Conservation (phyloP, 352 stramenopile species). For the Phytophthora foliorum region DNA sequence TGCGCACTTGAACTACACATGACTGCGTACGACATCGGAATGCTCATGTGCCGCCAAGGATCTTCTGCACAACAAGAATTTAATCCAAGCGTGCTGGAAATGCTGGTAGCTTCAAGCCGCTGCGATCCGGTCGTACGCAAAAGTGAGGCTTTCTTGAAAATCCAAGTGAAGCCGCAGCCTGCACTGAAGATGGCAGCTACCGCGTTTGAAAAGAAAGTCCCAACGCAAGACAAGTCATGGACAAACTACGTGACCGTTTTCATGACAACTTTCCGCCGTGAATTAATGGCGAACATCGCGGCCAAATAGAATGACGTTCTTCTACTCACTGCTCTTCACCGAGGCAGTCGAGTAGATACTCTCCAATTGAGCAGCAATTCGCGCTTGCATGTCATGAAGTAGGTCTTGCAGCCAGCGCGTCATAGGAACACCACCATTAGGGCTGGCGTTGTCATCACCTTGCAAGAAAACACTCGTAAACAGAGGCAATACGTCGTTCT, state of each 20-base stretch:
- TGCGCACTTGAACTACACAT: slow-evolving; percentile 56
- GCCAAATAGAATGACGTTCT: slow-evolving; percentile 16
- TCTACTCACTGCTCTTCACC: slow-evolving; percentile 6
- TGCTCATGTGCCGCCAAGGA: slow-evolving; percentile 64
- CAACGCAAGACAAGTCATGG: slow-evolving; percentile 28
- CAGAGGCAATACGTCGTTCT: slow-evolving; percentile 72
- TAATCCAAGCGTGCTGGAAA: slow-evolving; percentile 51
- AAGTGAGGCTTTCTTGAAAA: slow-evolving; percentile 25
- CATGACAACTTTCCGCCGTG: slow-evolving; percentile 30
- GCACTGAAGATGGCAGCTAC: slow-evolving; percentile 4
- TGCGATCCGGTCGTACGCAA: slow-evolving; percentile 22
- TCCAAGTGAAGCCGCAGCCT: slow-evolving; percentile 18
- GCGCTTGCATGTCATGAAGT: slow-evolving; percentile 76
- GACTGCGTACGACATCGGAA: slow-evolving; percentile 61
- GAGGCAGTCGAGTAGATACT: slow-evolving; percentile 38
- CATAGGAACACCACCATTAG: slow-evolving; percentile 39
- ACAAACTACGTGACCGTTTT: slow-evolving; percentile 27
- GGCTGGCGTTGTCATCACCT: slow-evolving; percentile 41
- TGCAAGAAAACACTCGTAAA: slow-evolving; percentile 65
- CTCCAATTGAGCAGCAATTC: slow-evolving; percentile 70
- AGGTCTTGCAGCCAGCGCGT: slow-evolving; percentile 67
- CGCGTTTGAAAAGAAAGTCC: background rate
- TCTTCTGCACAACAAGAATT: slow-evolving; percentile 36
- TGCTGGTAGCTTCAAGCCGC: slow-evolving; percentile 29
- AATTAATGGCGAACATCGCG: slow-evolving; percentile 23